Evolutionary conservation across 306 rosid species (phyloP).

Genomic region (Luffa acutangula): DNA sequence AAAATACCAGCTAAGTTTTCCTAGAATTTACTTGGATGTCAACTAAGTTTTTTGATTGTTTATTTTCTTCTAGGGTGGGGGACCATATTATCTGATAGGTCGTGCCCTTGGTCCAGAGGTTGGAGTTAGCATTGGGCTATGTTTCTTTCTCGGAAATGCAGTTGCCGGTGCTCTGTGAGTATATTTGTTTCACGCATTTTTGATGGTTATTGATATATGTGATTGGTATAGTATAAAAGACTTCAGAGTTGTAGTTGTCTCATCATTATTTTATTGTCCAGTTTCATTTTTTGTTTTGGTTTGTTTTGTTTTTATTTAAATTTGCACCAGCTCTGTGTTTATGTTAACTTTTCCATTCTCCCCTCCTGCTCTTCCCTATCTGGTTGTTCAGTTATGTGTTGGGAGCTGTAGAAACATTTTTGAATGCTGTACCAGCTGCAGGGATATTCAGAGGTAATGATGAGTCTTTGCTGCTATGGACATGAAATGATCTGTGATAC

Average conservation of each 20-base stretch:
- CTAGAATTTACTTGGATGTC: not conserved
- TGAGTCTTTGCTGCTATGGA: not conserved
- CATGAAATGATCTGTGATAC: not conserved
- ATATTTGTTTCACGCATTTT: constrained; percentile 9
- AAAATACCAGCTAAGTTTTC: not conserved
- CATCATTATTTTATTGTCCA: not conserved
- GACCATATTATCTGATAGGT: constrained; percentile 97
- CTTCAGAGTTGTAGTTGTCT: not conserved
- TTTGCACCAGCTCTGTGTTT: not conserved
- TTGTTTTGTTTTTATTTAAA: not conserved
- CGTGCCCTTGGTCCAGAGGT: constrained; percentile 99
- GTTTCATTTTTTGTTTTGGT: not conserved
- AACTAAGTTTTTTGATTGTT: constrained; percentile 4
- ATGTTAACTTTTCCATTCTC: constrained; percentile 13
- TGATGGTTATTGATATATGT: not conserved
- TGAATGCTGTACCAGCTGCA: constrained; percentile 92
- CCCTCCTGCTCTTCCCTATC: not conserved
- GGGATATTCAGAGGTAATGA: constrained; percentile 82
- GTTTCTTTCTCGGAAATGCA: constrained; percentile 98
- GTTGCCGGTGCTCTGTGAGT: constrained; percentile 99
- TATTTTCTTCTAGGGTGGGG: constrained; percentile 75
- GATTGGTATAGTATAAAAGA: not conserved
- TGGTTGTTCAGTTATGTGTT: constrained; percentile 69
- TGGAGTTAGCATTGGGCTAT: constrained; percentile 98
- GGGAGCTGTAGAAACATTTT: constrained; percentile 99